Base-by-base conservation (phyloP, 139 green algal genomes). In the Ulvella scutata region DNA sequence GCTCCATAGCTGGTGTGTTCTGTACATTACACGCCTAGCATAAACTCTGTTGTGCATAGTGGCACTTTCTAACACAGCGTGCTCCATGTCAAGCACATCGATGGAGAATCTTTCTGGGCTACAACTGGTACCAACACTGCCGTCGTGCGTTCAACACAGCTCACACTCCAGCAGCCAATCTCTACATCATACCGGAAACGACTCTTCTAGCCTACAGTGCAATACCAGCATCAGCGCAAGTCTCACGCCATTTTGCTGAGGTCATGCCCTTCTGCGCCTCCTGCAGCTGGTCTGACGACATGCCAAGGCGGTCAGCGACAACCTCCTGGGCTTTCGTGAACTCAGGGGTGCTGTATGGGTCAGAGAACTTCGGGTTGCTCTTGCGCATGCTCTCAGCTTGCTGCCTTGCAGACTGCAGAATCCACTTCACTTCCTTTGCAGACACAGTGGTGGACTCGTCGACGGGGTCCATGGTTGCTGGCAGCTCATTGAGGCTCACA, bases 321-420 rank as follows among this genome's bases (percentile, higher is more conserved):
- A n/a, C n/a, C 51, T 67, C n/a, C 51, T 67, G 51, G n/a, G 33
- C 13, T 7, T 67, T 67, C 51, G 31, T 6, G 17, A 67, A 67
- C 17, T 67, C 51, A 23, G 51, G 51, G 13, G 51, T 67, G 51
- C 51, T 67, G 51, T 36, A 67, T 67, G 51, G 51, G 20, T 67
- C 51, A n/a, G 51, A 67, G 51, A 67, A 67, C 9, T 26, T 10
- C 17, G 51, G 51, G 51, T 67, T 26, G 31, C n/a, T 34, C 51
- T 67, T 67, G 51, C 51, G 51, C 17, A 67, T n/a, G n/a, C n/a
- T 67, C 51, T 67, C 51, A 34, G 51, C 51, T n/a, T 67, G 51
- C 33, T 67, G 9, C 7, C 51, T n/a, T 31, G 51, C 51, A n/a
- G 31, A 36, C 51, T 67, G 51, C n/a, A 67, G 51, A 26, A 67